Conservation (phyloP, 345 rosid genomes). For the Bruguiera sexangula region DNA sequence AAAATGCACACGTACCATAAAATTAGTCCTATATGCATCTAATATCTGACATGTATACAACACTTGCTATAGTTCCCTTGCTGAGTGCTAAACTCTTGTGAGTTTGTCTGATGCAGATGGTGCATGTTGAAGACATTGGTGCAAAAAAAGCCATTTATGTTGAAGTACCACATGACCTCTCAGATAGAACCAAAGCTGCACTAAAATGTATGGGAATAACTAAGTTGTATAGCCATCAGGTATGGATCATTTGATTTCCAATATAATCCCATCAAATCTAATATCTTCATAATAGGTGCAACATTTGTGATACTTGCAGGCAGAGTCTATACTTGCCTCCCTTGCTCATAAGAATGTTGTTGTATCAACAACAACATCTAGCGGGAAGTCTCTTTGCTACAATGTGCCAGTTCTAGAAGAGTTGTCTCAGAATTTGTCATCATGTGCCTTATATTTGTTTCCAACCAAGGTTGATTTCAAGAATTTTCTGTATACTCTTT, state of each 20-base stretch:
- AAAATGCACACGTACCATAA: neutral
- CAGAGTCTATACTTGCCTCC: conserved; percentile 72
- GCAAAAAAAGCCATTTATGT: conserved; percentile 54
- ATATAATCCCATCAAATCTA: conserved; percentile 6
- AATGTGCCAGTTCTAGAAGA: conserved; percentile 86
- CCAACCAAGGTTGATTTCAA: conserved; percentile 74
- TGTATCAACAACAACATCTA: conserved; percentile 93
- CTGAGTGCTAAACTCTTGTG: conserved; percentile 16
- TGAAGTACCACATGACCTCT: conserved; percentile 57
- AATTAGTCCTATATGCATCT: neutral
- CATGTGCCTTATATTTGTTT: conserved; percentile 88
- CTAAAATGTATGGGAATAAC: conserved; percentile 62
- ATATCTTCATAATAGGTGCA: conserved; percentile 10
- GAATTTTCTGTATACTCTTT: neutral
- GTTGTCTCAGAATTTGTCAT: conserved; percentile 51
- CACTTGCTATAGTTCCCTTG: conserved; percentile 6
- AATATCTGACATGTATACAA: conserved; percentile 1
- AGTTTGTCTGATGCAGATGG: conserved; percentile 51
- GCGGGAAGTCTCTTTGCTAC: conserved; percentile 98
- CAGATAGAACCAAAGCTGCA: conserved; percentile 56
- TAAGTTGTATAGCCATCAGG: conserved; percentile 88
- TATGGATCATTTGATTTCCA: conserved; percentile 24
- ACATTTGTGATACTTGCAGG: conserved; percentile 42
- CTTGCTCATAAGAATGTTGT: conserved; percentile 74
- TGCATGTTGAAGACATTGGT: conserved; percentile 66